A percentile compares a stretch with the other conserved stretches of the same genome.
Evolutionary conservation across 768 basidiomycete species (phyloP).

Genomic region (Tephrocybe rancida): DNA sequence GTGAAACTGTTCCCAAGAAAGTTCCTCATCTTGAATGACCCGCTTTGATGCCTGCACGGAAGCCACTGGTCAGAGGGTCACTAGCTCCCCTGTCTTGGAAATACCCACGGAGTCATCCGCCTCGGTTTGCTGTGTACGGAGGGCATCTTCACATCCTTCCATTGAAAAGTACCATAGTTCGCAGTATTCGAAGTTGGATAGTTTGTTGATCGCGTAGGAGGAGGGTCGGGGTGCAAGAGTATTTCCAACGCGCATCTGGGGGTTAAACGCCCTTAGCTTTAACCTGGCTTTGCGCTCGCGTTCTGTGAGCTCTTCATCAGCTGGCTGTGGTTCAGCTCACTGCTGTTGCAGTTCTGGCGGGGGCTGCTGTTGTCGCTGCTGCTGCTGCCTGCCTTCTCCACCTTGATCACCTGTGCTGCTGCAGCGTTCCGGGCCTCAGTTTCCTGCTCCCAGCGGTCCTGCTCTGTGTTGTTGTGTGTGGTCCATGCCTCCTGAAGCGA

Average conservation of each 20-base stretch:
- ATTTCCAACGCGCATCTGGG: not conserved
- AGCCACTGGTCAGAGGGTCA: not conserved
- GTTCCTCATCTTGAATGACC: not conserved
- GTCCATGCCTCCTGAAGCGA: not conserved
- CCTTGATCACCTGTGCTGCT: not conserved
- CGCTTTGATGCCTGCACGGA: constrained; percentile 1
- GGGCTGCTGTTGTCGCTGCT: not conserved
- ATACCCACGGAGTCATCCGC: too few species aligned
- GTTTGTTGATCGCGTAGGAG: constrained; percentile 6
- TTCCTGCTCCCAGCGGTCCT: not conserved
- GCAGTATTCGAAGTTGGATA: too few species aligned
- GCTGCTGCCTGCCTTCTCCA: not conserved
- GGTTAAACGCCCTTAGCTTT: constrained; percentile 2
- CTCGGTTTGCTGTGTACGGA: too few species aligned
- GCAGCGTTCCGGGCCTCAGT: not conserved
- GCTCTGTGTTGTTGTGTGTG: not conserved
- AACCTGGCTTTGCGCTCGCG: not conserved
- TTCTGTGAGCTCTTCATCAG: not conserved
- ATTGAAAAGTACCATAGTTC: too few species aligned
- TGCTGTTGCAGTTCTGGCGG: not conserved
- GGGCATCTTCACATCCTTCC: too few species aligned
- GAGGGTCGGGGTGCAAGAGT: not conserved
- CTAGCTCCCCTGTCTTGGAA: too few species aligned
- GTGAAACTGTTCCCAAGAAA: constrained; percentile 8
- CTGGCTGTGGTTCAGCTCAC: not conserved